Evolutionary conservation across 257 asterid genomes (phyloP), one percentile per base, ranked within the genome.

Genomic region (Przewalskia tangutica): DNA sequence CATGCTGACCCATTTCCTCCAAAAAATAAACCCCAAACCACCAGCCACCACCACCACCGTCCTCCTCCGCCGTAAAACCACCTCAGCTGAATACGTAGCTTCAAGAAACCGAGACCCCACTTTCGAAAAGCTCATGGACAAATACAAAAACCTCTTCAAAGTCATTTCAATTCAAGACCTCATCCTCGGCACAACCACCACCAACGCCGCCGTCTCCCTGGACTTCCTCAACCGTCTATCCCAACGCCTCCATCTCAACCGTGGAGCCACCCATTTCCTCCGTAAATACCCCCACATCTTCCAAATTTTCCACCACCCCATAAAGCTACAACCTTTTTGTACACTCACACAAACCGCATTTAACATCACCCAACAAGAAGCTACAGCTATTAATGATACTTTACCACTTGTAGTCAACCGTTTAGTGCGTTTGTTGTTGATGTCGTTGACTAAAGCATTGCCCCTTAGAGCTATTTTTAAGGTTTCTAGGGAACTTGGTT

Each of bases 91-190:
- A 10, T 93, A 90, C 56, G 98, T 93, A 63, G 86, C 92, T 32
- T 87, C 93, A 20, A 86, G 99, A 85, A 89, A 91, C 77, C 90
- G 97, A 77, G 99, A 95, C 82, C 94, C 97, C 73, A 93, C 91
- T 55, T 92, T 95, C 83, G 99, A 95, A 54, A 93, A 93, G 80
- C 91, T 93, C 46, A 95, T 92, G 99, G 97, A 92, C 67, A 88
- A 87, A 73, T 90, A 93, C 94, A 95, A 92, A 85, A 85, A 91
- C 84, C 90, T 93, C 82, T 87, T 91, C 62, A 91, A 90, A 86
- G 97, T 90, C 27, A 80, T 90, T 84, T 75, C 94, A 54, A 91
- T 93, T 63, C 98, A 92, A 85, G 97, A 95, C 83, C 97, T 95
- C 79, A 90, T 92, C 84, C 97, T 92, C 63, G 87, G 94, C 70